These are phyloP conservation scores for Crucihimalaya himalaica DNA, from an alignment of 345 rosid genomes.

Conservation along the genomic window DNA sequence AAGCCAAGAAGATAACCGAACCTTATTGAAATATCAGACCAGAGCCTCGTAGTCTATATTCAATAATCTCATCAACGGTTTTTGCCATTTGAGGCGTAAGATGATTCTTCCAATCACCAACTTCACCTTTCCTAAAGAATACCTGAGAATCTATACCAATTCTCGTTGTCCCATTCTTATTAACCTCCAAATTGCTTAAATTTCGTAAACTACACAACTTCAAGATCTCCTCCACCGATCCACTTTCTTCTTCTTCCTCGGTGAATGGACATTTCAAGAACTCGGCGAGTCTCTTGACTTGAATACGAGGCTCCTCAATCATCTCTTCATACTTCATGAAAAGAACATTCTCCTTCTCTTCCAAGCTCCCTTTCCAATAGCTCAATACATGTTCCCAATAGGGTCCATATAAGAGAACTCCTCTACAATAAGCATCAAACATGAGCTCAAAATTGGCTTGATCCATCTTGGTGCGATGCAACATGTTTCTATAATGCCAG, in stretches of 20 bases:
- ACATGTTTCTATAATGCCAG: constrained; percentile 36
- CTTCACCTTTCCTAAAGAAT: constrained; percentile 56
- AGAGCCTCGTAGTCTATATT: constrained; percentile 38
- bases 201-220: constrained; percentile 53
- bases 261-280: constrained; percentile 56
- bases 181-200: constrained; percentile 54
- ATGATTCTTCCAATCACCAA: constrained; percentile 56
- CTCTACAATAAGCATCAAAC: constrained; percentile 33
- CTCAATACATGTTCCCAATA: constrained; percentile 62
- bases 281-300: constrained; percentile 46
- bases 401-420: constrained; percentile 53
- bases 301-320: constrained; percentile 37
- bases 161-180: constrained; percentile 40
- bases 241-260: constrained; percentile 42
- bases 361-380: constrained; percentile 58
- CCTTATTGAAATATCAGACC: constrained; percentile 42
- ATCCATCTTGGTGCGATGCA: constrained; percentile 41
- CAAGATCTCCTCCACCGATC: constrained; percentile 46
- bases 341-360: constrained; percentile 42
- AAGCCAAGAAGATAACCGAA: constrained; percentile 3
- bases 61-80: constrained; percentile 44
- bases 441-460: constrained; percentile 39
- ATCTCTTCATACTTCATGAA: constrained; percentile 61
- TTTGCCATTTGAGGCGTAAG: constrained; percentile 48
- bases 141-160: constrained; percentile 37